A percentile compares a stretch with the other conserved stretches of the same genome.
Evolutionary conservation across 108 stramenopile genomes (phyloP).

Genomic region (Nitzschia inconspicua): DNA sequence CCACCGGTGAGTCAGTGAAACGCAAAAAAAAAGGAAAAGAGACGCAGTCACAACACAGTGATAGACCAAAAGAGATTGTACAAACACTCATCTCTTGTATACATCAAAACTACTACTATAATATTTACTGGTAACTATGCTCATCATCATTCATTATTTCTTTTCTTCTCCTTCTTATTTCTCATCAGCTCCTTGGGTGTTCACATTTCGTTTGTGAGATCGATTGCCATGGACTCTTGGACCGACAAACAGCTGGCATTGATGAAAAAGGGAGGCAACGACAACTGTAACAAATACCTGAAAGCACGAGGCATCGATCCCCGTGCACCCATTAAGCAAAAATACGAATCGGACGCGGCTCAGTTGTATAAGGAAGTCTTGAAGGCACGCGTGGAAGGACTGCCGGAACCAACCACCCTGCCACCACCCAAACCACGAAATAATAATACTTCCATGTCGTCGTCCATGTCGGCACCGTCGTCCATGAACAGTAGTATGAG

Average conservation of each 20-base stretch:
- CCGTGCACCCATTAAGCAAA: slow-evolving; percentile 69
- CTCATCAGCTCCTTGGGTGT: slow-evolving; percentile 83
- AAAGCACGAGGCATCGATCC: slow-evolving; percentile 57
- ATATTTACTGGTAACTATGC: neutral
- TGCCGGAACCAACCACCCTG: slow-evolving; percentile 74
- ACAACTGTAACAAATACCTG: slow-evolving; percentile 64
- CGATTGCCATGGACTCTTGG: slow-evolving; percentile 98
- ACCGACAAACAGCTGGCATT: slow-evolving; percentile 67
- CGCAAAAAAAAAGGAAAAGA: neutral
- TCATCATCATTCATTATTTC: neutral
- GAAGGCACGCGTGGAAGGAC: slow-evolving; percentile 80
- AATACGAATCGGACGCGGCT: slow-evolving; percentile 82
- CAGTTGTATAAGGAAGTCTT: slow-evolving; percentile 81
- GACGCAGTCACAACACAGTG: neutral
- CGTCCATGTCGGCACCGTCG: slow-evolving; percentile 23
- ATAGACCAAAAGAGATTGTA: too few species aligned
- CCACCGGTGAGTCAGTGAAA: slow-evolving; percentile 72
- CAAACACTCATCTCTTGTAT: too few species aligned
- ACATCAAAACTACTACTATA: too few species aligned
- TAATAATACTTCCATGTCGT: neutral
- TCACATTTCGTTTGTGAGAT: slow-evolving; percentile 95
- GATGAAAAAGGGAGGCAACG: slow-evolving; percentile 86
- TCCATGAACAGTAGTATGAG: slow-evolving; percentile 26
- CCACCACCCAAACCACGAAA: slow-evolving; percentile 30
- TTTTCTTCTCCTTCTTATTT: neutral